phyloP scores from a whole-genome alignment of 768 basidiomycete species.

The Mycena indigotica region DNA sequence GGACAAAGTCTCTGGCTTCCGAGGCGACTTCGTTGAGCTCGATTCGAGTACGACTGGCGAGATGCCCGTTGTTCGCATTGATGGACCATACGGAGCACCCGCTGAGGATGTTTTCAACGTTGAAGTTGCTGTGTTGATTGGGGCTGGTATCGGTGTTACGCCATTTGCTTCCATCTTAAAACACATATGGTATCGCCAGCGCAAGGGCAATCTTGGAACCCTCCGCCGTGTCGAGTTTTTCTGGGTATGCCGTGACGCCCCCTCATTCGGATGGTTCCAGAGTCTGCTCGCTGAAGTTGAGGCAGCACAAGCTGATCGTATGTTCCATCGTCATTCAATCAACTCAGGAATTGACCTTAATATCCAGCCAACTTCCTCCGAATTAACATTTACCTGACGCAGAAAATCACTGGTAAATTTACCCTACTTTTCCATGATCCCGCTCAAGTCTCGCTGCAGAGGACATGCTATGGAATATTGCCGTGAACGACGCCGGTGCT shows the following conservation, averaged over 20 bases:
- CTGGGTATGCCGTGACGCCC: conserved; percentile 89
- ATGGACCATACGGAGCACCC: conserved; percentile 94
- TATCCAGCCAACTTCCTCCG: conserved; percentile 81
- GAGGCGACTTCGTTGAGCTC: conserved; percentile 83
- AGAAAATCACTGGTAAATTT: conserved; percentile 54
- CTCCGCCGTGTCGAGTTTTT: conserved; percentile 92
- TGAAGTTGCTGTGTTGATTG: conserved; percentile 86
- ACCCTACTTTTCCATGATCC: not conserved
- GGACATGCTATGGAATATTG: conserved; percentile 91
- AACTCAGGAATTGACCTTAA: conserved; percentile 18
- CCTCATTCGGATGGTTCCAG: conserved; percentile 96
- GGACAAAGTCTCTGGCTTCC: conserved; percentile 47
- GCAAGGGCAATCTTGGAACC: conserved; percentile 71
- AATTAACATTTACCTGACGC: conserved; percentile 89
- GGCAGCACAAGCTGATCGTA: conserved; percentile 84
- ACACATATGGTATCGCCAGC: conserved; percentile 93
- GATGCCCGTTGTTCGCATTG: conserved; percentile 75
- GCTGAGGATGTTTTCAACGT: conserved; percentile 87
- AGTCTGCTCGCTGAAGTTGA: conserved; percentile 86
- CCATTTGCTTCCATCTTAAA: conserved; percentile 94
- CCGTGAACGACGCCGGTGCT: conserved; percentile 82
- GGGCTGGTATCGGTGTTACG: conserved; percentile 90
- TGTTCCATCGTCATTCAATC: conserved; percentile 33
- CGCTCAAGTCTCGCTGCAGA: conserved; percentile 35
- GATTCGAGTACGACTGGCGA: conserved; percentile 51